Evolutionary conservation across 2,329 filamentous ascomycete genomes (phyloP), one percentile per base, ranked within the genome.

Genomic region (Geoglossum cookeanum): DNA sequence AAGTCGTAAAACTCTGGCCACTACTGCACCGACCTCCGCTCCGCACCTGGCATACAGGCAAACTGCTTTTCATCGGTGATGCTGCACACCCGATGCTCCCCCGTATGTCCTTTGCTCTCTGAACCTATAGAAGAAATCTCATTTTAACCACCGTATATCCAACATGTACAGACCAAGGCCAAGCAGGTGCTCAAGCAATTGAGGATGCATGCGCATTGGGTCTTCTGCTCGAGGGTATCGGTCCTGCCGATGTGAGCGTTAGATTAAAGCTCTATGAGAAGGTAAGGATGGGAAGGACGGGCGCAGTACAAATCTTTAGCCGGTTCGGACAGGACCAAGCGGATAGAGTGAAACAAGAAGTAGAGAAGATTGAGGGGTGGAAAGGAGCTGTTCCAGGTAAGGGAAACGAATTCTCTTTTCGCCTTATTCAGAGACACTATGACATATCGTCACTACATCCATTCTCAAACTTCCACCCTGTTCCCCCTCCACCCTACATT

Each of bases 71-170:
- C n/a, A 55, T 55, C 17, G 54, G 54, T 9, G 54, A 55, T 33
- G 54, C 54, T 11, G 54, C 54, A 3, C 54, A 55, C 54, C 39
- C 54, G 6, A 48, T 55, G 54, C 37, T 45, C n/a, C 54, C 54
- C 29, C 49, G 49, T 53, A 37, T 3, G 48, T 33, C n/a, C 15
- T 13, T n/a, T n/a, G n/a, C 13, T 30, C 29, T 33, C 29, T n/a
- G 3, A 8, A 33, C 13, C 32, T 9, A 3, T 45, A 15, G 5
- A 11, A 22, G 42, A 45, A 17, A 45, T 9, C 4, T 17, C 42
- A 7, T 13, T 22, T 2, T 6, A 6, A 15, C n/a, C 32, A 52
- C 17, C n/a, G 3, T 22, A 30, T 5, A 32, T 33, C 27, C 17
- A 52, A 52, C 27, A 15, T 3, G 33, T 33, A 32, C 15, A 53